Base-by-base conservation (phyloP, 2,329 filamentous ascomycete genomes). In the Ceratocystis harringtonii region DNA sequence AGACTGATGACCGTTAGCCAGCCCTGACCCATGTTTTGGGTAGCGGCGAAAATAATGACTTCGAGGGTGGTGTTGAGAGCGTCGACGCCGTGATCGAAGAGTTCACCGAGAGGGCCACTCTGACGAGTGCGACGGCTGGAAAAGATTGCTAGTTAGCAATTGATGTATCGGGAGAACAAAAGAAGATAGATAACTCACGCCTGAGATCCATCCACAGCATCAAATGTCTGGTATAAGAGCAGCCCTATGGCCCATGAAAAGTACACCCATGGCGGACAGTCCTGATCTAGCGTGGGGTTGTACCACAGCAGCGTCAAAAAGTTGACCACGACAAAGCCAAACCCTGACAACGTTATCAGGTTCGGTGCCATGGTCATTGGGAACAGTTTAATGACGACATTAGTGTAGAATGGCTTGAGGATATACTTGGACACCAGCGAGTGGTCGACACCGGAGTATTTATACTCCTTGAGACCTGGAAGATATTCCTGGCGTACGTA, bases 71-170 rank as follows among this genome's bases (percentile, higher is more conserved):
- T 99, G 76, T 99, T 99, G 74, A 95, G 84, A 36, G 94, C 94
- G 75, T 99, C 94, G 70, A 99, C 94, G 68, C 91, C 92, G 75
- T 99, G 94, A 74, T 99, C 94, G 73, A 99, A 99, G 28, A 99
- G 83, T 75, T 99, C 94, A 69, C 94, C 94, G 41, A 99, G 80
- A 5, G 94, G 94, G 12, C 94, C 92, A 73, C 90, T 95, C 74
- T 97, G 94, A 70, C 82, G 85, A 22, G 94, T 99, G 73, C 94
- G 86, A 72, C 92, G 85, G 65, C 88, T 90, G 69, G 48, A 32
- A 32, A 25, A 2, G n/a, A n/a, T 3, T 28, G 22, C 44, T 63
- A 50, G 22, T 55, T 50, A 63, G 69, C 6, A 48, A 32, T 8
- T 36, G 57, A 62, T 19, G 5, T 19, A 45, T 50, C 32, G 60